Evolutionary conservation across 73 alveolate species (phyloP).

Genomic region (Paramecium tetraurelia): DNA sequence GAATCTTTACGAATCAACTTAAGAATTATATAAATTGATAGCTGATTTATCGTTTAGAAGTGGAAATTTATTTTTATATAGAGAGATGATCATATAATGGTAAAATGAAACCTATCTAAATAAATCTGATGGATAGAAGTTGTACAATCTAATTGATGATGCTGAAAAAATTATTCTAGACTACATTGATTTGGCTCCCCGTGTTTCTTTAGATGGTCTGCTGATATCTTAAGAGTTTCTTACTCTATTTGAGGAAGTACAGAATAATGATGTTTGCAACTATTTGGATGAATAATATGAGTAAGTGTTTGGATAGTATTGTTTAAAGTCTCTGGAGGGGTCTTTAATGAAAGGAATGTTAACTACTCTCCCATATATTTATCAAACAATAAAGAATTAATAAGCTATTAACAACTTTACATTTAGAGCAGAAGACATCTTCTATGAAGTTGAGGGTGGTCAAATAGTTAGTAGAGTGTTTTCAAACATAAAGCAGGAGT

Average conservation of each 20-base stretch:
- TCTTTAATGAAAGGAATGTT: background rate
- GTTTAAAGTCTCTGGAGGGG: background rate
- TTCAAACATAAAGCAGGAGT: background rate
- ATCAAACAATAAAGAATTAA: background rate
- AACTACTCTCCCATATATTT: background rate
- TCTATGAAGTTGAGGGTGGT: background rate
- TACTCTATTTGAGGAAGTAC: background rate
- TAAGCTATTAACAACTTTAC: background rate
- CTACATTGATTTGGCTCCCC: background rate
- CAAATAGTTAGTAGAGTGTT: background rate
- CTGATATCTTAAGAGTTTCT: background rate
- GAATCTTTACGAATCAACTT: background rate
- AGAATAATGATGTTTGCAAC: background rate
- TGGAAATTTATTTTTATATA: conserved; percentile 24
- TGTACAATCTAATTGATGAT: background rate
- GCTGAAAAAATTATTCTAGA: background rate
- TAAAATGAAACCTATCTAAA: background rate
- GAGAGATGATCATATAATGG: conserved; percentile 2
- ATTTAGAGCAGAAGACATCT: background rate
- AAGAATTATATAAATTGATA: conserved; percentile 5
- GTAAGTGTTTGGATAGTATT: background rate
- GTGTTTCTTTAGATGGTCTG: background rate
- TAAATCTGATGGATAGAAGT: background rate
- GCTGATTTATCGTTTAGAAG: conserved; percentile 23
- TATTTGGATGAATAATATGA: background rate